A percentile compares a stretch with the other conserved stretches of the same genome.
Conservation (phyloP, 208 protist species). For the Trypanosoma cruzi region DNA sequence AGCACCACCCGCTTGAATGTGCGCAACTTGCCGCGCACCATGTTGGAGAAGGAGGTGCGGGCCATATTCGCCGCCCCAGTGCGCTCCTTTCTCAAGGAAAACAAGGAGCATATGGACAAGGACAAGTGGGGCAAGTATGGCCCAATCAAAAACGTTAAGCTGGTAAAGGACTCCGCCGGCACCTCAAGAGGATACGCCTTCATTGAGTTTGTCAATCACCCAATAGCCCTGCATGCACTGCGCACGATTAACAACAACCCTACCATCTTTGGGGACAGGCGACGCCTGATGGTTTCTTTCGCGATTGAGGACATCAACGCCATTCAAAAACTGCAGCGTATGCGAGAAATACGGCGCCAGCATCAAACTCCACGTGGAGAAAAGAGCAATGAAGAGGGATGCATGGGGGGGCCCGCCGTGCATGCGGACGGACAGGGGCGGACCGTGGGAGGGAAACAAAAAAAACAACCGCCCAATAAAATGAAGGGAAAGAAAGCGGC, state of each 20-base stretch:
- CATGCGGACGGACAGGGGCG: not conserved
- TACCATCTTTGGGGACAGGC: constrained; percentile 81
- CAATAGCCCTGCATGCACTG: constrained; percentile 83
- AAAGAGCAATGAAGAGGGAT: constrained; percentile 6
- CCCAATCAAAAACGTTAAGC: constrained; percentile 85
- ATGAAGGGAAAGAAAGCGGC: not conserved
- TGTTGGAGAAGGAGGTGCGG: constrained; percentile 89
- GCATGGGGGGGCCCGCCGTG: not conserved
- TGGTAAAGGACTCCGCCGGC: constrained; percentile 84
- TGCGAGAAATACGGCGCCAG: constrained; percentile 74
- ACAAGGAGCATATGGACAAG: constrained; percentile 71
- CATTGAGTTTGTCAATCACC: constrained; percentile 93
- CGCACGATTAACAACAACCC: constrained; percentile 94
- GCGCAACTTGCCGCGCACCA: constrained; percentile 88
- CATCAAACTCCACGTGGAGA: constrained; percentile 25
- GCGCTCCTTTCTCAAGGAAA: constrained; percentile 73
- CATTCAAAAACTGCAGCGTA: constrained; percentile 88
- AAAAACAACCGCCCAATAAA: not conserved
- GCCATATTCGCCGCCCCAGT: constrained; percentile 74
- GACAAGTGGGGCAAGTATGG: constrained; percentile 91
- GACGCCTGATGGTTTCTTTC: constrained; percentile 91
- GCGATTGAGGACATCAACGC: constrained; percentile 91
- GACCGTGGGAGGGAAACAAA: not conserved
- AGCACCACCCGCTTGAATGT: constrained; percentile 91
- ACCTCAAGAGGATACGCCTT: constrained; percentile 92